Conservation (phyloP, 1,139 yeast genomes). For the Komagataea norvegica region DNA sequence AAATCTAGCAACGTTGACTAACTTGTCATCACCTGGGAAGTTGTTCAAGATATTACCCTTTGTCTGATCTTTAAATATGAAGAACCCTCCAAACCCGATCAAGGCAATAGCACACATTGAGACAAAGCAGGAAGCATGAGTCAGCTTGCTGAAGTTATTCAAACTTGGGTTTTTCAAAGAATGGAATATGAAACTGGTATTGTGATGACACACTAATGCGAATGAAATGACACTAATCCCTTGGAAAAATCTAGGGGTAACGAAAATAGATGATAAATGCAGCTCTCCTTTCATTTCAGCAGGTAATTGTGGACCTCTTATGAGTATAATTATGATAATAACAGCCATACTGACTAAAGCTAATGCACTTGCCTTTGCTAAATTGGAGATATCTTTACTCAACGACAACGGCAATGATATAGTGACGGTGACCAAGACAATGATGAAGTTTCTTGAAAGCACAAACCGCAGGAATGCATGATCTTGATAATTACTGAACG, state of each 20-base stretch:
- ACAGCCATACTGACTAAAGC: constrained; percentile 82
- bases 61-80: constrained; percentile 71
- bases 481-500: constrained; percentile 49
- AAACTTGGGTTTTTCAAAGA: constrained; percentile 74
- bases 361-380: constrained; percentile 84
- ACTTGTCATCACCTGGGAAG: constrained; percentile 67
- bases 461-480: constrained; percentile 44
- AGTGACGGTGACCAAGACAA: constrained; percentile 61
- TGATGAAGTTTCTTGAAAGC: constrained; percentile 62
- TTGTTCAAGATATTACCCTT: constrained; percentile 86
- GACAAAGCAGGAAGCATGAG: constrained; percentile 79
- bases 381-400: constrained; percentile 73
- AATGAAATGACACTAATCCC: constrained; percentile 90
- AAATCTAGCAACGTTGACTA: constrained; percentile 80
- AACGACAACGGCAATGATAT: constrained; percentile 82
- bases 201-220: constrained; percentile 94
- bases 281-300: constrained; percentile 44
- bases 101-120: constrained; percentile 75
- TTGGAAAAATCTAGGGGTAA: constrained; percentile 70
- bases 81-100: constrained; percentile 77
- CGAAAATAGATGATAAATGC: constrained; percentile 43
- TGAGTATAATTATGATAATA: constrained; percentile 68
- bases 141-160: constrained; percentile 66
- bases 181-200: constrained; percentile 83
- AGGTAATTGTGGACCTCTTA: constrained; percentile 65